These are phyloP conservation scores for Lentinula boryana DNA, from an alignment of 768 basidiomycete genomes.

Conservation along the genomic window DNA sequence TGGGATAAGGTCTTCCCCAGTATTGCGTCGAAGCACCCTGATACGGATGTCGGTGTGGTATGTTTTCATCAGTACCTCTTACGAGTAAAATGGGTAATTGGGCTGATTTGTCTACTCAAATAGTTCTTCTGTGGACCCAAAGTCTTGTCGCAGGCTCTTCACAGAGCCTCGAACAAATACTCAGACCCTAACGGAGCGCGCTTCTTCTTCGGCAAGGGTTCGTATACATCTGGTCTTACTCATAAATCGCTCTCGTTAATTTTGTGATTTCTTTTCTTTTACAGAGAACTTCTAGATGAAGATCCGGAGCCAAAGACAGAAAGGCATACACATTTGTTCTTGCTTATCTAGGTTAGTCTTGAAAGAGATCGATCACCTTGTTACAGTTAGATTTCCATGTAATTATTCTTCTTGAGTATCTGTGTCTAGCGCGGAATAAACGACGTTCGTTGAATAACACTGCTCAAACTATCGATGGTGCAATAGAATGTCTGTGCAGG, in stretches of 20 bases:
- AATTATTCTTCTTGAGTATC: background rate
- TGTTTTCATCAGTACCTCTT: conserved; percentile 15
- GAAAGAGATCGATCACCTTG: no score
- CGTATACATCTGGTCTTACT: conserved; percentile 15
- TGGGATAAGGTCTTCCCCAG: conserved; percentile 72
- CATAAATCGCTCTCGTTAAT: background rate
- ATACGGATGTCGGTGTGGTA: conserved; percentile 87
- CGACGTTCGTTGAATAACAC: background rate
- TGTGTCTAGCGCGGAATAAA: background rate
- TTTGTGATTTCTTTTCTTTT: background rate
- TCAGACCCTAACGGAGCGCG: conserved; percentile 70
- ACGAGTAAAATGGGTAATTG: background rate
- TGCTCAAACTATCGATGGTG: no score
- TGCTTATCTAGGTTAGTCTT: background rate
- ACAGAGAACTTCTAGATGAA: conserved; percentile 29
- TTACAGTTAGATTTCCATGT: background rate
- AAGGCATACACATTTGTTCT: background rate
- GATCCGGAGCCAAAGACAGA: background rate
- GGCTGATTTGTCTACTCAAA: background rate
- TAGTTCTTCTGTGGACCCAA: conserved; percentile 87
- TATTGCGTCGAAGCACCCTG: conserved; percentile 76
- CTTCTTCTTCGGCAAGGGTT: conserved; percentile 91
- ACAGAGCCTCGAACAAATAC: conserved; percentile 81
- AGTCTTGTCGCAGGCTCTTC: conserved; percentile 63
- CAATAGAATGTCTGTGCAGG: no score